phyloP scores from a whole-genome alignment of 768 basidiomycete species.

The Collybia sordida region DNA sequence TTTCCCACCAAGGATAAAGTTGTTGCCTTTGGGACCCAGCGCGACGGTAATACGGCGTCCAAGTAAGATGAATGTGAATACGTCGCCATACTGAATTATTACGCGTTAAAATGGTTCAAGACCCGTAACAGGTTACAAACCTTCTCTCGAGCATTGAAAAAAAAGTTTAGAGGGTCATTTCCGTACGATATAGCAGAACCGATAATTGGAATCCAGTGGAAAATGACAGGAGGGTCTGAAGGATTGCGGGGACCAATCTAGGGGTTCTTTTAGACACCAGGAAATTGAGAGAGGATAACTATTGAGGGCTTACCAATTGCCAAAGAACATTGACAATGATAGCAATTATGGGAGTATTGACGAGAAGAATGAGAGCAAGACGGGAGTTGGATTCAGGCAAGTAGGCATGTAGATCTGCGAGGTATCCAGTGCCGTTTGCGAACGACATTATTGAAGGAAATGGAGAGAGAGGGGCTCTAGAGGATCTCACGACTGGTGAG shows the following conservation, averaged over 20 bases:
- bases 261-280: not conserved
- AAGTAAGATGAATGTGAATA: slow-evolving; percentile 94
- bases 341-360: slow-evolving; percentile 69
- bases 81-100: slow-evolving; percentile 76
- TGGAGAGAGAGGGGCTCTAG: not conserved
- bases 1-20: slow-evolving; percentile 94
- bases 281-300: not conserved
- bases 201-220: slow-evolving; percentile 88
- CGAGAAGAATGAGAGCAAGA: slow-evolving; percentile 42
- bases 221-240: slow-evolving; percentile 84
- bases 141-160: slow-evolving; percentile 77
- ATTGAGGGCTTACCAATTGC: slow-evolving; percentile 64
- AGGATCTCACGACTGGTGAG: not conserved
- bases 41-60: slow-evolving; percentile 91
- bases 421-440: slow-evolving; percentile 31
- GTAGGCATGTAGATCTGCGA: slow-evolving; percentile 39
- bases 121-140: slow-evolving; percentile 33
- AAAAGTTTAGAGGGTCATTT: slow-evolving; percentile 89
- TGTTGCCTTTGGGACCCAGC: slow-evolving; percentile 88
- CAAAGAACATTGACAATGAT: slow-evolving; percentile 73
- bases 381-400: slow-evolving; percentile 34
- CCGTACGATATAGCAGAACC: slow-evolving; percentile 91
- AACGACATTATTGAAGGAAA: slow-evolving; percentile 36
- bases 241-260: slow-evolving; percentile 70
- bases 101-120: not conserved